Evolutionary conservation across 2,329 filamentous ascomycete genomes (phyloP), one percentile per base, ranked within the genome.

Genomic region (Penicillium sp.): DNA sequence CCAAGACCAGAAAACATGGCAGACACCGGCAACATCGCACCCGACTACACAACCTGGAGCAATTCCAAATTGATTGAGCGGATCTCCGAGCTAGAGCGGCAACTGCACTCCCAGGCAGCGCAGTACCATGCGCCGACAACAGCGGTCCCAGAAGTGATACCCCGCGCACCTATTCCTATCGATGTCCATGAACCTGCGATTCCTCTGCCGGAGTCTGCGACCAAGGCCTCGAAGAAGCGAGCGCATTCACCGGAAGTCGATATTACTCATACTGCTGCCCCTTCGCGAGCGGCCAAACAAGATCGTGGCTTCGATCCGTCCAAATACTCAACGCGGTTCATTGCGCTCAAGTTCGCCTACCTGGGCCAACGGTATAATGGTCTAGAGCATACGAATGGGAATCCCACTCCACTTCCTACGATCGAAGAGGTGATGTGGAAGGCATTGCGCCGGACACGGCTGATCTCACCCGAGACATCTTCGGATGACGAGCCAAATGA

Each of bases 391-490:
- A 85, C 91, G 62, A 77, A 79, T 49, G 82, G 82, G 56, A 85
- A 86, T 50, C 72, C 67, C 1, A 85, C 82, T 4, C 80, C 81
- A 3, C 67, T 87, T 52, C 84, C 91, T 4, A 90, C 89, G 0
- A 86, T 98, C 52, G 93, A 98, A 69, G 89, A 95, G 69, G 87
- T 90, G 69, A 66, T 98, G 40, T 98, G 89, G 87, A 90, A 90
- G 69, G 93, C 90, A 0, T 72, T 98, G 55, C 82, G 84, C 46
- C 91, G 87, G 68, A 81, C 86, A 4, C 81, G 86, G 43, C 75
- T 98, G 51, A 94, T 98, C 49, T 85, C 86, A 51, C 87, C 89
- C 13, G 72, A 78, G 48, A 75, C 76, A 56, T 75, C 55, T 18
- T 57, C 49, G 39, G 61, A 60, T 16, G 63, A 69, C 10, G 67